Evolutionary conservation across 352 stramenopile species (phyloP).

Genomic region (Phytophthora niederhauseri): DNA sequence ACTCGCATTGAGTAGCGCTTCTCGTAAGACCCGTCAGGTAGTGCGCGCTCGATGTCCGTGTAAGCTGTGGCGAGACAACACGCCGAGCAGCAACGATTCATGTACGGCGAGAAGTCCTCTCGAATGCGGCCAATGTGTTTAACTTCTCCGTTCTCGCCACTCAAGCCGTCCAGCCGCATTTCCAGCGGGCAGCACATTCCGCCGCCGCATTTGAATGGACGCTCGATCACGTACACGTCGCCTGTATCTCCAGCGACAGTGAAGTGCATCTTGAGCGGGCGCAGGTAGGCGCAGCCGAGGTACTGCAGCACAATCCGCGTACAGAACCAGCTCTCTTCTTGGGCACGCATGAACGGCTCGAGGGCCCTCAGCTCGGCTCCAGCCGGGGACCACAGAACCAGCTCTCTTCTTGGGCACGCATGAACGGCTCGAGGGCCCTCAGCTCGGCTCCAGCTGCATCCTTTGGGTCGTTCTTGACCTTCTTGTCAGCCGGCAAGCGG

Average conservation of each 20-base stretch:
- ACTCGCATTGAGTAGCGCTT: slow-evolving; percentile 57
- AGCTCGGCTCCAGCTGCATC: slow-evolving; percentile 55
- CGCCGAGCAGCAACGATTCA: slow-evolving; percentile 40
- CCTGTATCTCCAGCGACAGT: slow-evolving; percentile 40
- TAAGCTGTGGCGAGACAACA: slow-evolving; percentile 71
- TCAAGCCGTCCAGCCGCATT: slow-evolving; percentile 47
- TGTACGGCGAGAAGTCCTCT: slow-evolving; percentile 64
- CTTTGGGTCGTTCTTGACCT: slow-evolving; percentile 53
- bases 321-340: slow-evolving; percentile 47
- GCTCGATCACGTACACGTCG: slow-evolving; percentile 58
- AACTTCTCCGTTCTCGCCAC: slow-evolving; percentile 13
- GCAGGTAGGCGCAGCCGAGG: slow-evolving; percentile 45
- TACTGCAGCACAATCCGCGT: slow-evolving; percentile 42
- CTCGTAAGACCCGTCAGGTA: slow-evolving; percentile 59
- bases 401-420: slow-evolving; percentile 57
- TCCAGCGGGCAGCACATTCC: slow-evolving; percentile 46
- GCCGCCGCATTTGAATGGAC: slow-evolving; percentile 44
- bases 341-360: slow-evolving; percentile 52
- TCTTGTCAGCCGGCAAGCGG: slow-evolving; percentile 49
- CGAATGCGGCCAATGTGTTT: slow-evolving; percentile 50
- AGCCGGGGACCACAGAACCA: slow-evolving; percentile 46
- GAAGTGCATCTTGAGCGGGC: slow-evolving; percentile 56
- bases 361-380: slow-evolving; percentile 52
- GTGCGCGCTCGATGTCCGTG: slow-evolving; percentile 60
- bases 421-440: slow-evolving; percentile 51